Percentiles rank a stretch among this genome's conserved stretches.
Conservation (phyloP, 768 basidiomycete species). For the Boletus pseudo-olivaceus region DNA sequence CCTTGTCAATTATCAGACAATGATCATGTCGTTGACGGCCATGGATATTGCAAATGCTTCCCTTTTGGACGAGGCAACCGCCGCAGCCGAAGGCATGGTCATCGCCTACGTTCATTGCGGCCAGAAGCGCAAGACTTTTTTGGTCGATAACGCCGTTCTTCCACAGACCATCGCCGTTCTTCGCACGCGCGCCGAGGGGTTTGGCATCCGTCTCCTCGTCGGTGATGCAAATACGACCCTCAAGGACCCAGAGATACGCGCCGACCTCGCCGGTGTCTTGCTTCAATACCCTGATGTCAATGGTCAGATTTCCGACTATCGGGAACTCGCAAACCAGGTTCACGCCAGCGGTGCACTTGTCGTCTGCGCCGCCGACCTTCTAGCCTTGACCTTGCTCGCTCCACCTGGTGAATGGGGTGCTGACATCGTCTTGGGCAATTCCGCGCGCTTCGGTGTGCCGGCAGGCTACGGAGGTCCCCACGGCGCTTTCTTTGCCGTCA, state of each 20-base stretch:
- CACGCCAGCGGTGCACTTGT: constrained; percentile 80
- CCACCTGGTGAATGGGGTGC: constrained; percentile 99
- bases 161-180: constrained; percentile 92
- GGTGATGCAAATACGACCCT: constrained; percentile 54
- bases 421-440: constrained; percentile 92
- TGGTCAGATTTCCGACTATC: constrained; percentile 76
- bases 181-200: constrained; percentile 87
- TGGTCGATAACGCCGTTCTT: constrained; percentile 78
- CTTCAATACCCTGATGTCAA: constrained; percentile 94
- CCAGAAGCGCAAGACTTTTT: constrained; percentile 76
- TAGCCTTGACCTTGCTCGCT: constrained; percentile 88
- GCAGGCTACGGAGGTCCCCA: constrained; percentile 97
- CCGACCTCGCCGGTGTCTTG: constrained; percentile 79
- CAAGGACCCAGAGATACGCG: constrained; percentile 48
- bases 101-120: constrained; percentile 74
- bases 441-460: constrained; percentile 95
- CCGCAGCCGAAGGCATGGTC: constrained; percentile 95
- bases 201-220: constrained; percentile 79
- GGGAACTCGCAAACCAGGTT: constrained; percentile 56
- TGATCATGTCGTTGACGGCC: constrained; percentile 89
- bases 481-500: constrained; percentile 95
- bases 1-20: constrained; percentile 94
- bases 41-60: constrained; percentile 98
- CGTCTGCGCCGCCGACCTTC: constrained; percentile 85
- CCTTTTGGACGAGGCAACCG: constrained; percentile 91